A percentile compares a stretch with the other conserved stretches of the same genome.
Evolutionary conservation across 169 alveolate genomes (phyloP).

Genomic region (Amoebophrya sp.): DNA sequence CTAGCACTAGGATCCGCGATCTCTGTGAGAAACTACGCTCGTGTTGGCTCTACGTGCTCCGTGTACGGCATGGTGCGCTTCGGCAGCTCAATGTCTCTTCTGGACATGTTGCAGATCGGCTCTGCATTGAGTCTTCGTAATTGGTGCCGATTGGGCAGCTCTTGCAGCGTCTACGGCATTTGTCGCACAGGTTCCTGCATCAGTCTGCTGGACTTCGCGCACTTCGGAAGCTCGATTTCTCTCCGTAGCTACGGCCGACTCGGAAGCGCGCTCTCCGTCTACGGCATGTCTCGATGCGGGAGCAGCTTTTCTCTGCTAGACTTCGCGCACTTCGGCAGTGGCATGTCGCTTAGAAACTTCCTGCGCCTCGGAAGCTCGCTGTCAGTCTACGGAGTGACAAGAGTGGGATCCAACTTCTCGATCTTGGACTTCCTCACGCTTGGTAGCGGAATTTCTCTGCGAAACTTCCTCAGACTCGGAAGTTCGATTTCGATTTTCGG

Average conservation of each 20-base stretch:
- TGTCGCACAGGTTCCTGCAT: not conserved
- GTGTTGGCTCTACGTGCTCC: not conserved
- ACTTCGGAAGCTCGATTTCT: not conserved
- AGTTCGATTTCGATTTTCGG: constrained; percentile 47
- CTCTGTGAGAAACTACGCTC: not conserved
- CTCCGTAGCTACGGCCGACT: not conserved
- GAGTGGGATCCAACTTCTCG: not conserved
- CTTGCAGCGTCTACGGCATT: not conserved
- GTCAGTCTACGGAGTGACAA: constrained; percentile 30
- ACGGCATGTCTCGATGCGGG: constrained; percentile 20
- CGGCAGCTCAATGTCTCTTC: constrained; percentile 14
- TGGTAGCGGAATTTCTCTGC: constrained; percentile 27
- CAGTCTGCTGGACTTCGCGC: not conserved
- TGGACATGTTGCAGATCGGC: constrained; percentile 13
- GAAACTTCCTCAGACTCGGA: constrained; percentile 38
- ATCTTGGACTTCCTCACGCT: constrained; percentile 27
- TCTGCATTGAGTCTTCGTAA: not conserved
- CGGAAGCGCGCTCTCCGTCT: constrained; percentile 26
- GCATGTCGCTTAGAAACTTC: constrained; percentile 11
- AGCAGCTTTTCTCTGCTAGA: not conserved
- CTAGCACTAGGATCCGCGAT: not conserved
- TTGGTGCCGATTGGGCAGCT: not conserved
- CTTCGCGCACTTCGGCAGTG: constrained; percentile 29
- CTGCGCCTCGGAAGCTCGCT: constrained; percentile 19
- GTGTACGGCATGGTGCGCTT: constrained; percentile 34